phyloP scores from a whole-genome alignment of 306 rosid genomes.

The Betula pendula region DNA sequence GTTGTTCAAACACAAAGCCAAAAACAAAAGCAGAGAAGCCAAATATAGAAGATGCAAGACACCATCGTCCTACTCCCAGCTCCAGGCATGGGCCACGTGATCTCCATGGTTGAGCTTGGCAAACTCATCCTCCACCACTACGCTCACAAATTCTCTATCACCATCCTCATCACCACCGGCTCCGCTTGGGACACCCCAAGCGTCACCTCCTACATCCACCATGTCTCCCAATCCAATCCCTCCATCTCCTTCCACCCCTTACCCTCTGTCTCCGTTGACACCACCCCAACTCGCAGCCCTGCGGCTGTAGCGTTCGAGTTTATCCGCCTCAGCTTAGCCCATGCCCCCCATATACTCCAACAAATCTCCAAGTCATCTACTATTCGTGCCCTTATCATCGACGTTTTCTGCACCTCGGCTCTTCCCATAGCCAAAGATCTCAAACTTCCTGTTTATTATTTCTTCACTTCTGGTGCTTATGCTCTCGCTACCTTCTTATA shows the following conservation, averaged over 20 bases:
- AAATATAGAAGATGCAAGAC: background rate
- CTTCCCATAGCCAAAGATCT: slow-evolving; percentile 14
- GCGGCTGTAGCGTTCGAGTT: background rate
- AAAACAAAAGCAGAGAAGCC: no score
- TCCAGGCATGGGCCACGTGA: slow-evolving; percentile 37
- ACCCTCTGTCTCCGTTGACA: slow-evolving; percentile 9
- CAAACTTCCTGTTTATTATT: slow-evolving; percentile 30
- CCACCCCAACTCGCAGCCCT: background rate
- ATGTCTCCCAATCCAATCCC: slow-evolving; percentile 25
- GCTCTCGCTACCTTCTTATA: slow-evolving; percentile 1
- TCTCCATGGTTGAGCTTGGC: slow-evolving; percentile 45
- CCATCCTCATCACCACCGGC: slow-evolving; percentile 31
- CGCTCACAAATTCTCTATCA: slow-evolving; percentile 22
- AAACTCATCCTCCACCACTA: slow-evolving; percentile 32
- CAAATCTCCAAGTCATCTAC: slow-evolving; percentile 12
- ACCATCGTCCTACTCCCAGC: slow-evolving; percentile 29
- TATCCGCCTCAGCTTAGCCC: slow-evolving; percentile 20
- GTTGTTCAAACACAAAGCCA: no score
- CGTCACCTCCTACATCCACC: slow-evolving; percentile 18
- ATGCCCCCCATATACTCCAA: slow-evolving; percentile 10
- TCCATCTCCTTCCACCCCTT: slow-evolving; percentile 35
- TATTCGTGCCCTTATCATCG: slow-evolving; percentile 34
- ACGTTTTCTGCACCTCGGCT: slow-evolving; percentile 25
- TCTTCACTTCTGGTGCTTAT: slow-evolving; percentile 29
- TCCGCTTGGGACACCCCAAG: background rate